Evolutionary conservation across 495 filamentous ascomycete species (phyloP), one percentile per base, ranked within the genome.

Genomic region (Daldinia vernicosa): DNA sequence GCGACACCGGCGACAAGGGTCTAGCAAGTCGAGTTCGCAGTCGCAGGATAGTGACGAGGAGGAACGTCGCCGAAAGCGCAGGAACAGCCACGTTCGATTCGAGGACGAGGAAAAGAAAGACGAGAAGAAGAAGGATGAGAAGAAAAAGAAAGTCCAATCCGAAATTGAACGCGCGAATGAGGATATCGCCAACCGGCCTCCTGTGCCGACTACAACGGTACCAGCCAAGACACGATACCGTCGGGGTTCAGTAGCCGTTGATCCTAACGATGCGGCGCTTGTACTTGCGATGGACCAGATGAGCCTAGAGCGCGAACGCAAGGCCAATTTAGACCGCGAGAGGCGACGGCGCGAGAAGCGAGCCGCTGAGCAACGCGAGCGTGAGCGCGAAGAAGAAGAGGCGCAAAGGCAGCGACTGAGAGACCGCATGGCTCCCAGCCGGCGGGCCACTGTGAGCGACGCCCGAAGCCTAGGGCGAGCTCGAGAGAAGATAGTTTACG

Each of bases 111-210:
- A 80, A 53, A 72, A 76, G 19, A 60, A 80, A 8, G 75, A 75
- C 0, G 78, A 75, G 58, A 79, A 80, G 33, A 76, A 73, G 67
- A 62, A 67, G 14, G 75, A 78, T 28, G 78, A 75, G 57, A 79
- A 79, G 30, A 76, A 74, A 63, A 76, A 76, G 58, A 66, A 77
- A 54, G 67, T 75, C 5, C 66, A 80, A 45, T 75, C 78, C 27
- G 75, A 78, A 73, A 84, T 84, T 59, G 75, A 79, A 56, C 40
- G 69, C 62, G 71, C 71, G 11, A 74, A 81, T 40, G 69, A 74
- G 52, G 70, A 54, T 30, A 79, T 79, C 43, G 72, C 72, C 19
- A 73, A 47, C 55, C 74, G 77, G 52, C 67, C 75, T 52, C 26
- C 69, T 19, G 19, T 74, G 11, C 75, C 75, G 14, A 3, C 58